phyloP scores from a whole-genome alignment of 2,329 filamentous ascomycete species.

The Boeremia exigua region DNA sequence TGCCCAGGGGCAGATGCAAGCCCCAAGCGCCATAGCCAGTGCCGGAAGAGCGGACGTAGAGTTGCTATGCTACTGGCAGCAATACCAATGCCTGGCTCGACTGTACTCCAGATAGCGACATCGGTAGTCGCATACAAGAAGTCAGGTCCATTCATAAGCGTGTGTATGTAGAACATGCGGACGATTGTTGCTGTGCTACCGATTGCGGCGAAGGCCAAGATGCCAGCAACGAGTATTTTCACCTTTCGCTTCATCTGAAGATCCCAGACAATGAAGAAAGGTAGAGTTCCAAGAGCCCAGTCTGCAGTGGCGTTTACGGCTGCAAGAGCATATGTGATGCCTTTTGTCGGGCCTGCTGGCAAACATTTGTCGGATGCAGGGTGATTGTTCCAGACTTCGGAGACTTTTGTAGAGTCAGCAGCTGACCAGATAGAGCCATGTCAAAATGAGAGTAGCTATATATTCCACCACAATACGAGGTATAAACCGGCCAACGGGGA shows the following conservation, averaged over 20 bases:
- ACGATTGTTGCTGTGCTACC: slow-evolving; percentile 61
- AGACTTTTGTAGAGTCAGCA: slow-evolving; percentile 31
- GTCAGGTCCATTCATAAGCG: slow-evolving; percentile 48
- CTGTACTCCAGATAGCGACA: slow-evolving; percentile 48
- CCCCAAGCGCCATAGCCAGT: slow-evolving; percentile 28
- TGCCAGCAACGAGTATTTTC: slow-evolving; percentile 59
- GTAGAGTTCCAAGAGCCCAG: slow-evolving; percentile 43
- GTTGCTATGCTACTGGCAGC: slow-evolving; percentile 58
- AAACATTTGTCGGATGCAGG: slow-evolving; percentile 52
- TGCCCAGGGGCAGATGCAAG: slow-evolving; percentile 25
- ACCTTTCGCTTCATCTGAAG: slow-evolving; percentile 61
- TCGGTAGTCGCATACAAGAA: slow-evolving; percentile 52
- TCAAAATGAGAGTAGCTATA: neutral
- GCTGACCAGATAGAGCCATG: neutral
- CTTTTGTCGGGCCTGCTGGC: slow-evolving; percentile 55
- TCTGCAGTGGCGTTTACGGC: slow-evolving; percentile 41
- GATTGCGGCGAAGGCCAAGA: slow-evolving; percentile 51
- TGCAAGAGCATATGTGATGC: slow-evolving; percentile 54
- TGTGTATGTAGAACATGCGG: slow-evolving; percentile 51
- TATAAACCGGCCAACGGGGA: neutral
- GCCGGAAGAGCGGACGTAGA: slow-evolving; percentile 55
- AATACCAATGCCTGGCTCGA: slow-evolving; percentile 47
- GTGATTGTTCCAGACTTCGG: slow-evolving; percentile 58
- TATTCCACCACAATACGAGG: neutral
- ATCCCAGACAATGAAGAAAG: slow-evolving; percentile 60